phyloP scores from a whole-genome alignment of 495 filamentous ascomycete species.

The Neurospora sp. region DNA sequence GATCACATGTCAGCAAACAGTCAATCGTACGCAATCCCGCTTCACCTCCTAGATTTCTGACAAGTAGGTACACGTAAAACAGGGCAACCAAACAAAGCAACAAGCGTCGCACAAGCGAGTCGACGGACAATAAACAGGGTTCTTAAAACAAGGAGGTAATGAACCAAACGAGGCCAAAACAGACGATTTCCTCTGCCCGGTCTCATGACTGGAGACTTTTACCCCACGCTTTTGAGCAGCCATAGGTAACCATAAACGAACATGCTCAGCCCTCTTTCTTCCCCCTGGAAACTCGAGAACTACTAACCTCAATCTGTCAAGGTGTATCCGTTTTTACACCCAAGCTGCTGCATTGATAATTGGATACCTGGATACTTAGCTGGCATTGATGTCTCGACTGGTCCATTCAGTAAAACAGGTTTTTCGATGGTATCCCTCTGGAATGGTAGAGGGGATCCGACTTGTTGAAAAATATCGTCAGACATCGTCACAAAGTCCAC shows the following conservation, averaged over 20 bases:
- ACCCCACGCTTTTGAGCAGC: background rate
- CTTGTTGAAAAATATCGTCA: background rate
- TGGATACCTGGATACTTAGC: background rate
- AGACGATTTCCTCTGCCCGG: background rate
- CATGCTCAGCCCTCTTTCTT: background rate
- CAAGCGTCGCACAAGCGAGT: background rate
- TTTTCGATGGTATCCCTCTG: background rate
- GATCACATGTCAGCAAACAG: background rate
- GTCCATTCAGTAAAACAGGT: background rate
- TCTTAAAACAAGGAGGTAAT: background rate
- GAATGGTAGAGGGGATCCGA: background rate
- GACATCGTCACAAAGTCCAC: background rate
- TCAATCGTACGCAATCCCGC: background rate
- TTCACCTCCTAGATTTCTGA: background rate
- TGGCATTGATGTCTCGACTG: background rate
- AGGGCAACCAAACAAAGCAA: background rate
- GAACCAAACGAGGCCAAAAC: background rate
- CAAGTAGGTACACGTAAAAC: background rate
- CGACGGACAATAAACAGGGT: background rate
- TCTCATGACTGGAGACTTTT: background rate
- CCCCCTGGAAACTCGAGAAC: background rate
- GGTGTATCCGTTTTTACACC: background rate
- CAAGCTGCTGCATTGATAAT: background rate
- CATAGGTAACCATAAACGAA: background rate
- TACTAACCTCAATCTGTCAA: background rate